These are phyloP conservation scores for Oropetium thomaeum DNA, from an alignment of 176 grass and related monocot species.

Conservation along the genomic window DNA sequence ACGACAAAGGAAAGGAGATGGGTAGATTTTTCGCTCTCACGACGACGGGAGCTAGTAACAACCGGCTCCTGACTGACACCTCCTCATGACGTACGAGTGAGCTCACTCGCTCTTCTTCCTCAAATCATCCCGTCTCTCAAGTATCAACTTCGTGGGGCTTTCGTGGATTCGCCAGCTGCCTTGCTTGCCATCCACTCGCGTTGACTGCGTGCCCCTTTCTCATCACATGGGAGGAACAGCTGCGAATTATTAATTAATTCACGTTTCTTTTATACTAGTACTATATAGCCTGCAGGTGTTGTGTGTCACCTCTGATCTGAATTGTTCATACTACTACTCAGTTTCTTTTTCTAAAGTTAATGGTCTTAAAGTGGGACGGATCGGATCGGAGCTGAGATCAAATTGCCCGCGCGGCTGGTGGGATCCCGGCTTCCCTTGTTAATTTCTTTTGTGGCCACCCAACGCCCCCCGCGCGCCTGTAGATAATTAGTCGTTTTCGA, in stretches of 20 bases:
- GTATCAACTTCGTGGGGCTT: slow-evolving; percentile 25
- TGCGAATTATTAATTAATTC: neutral
- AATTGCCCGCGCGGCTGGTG: slow-evolving; percentile 1
- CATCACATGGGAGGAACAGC: slow-evolving; percentile 14
- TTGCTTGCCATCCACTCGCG: slow-evolving; percentile 4
- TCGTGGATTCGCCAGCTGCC: slow-evolving; percentile 1
- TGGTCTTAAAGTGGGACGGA: slow-evolving; percentile 12
- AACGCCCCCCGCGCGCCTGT: slow-evolving; percentile 8
- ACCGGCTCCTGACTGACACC: too few relatives aligned
- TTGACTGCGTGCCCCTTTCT: slow-evolving; percentile 18
- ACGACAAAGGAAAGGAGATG: too few relatives aligned
- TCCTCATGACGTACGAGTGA: slow-evolving; percentile 34
- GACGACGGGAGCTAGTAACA: neutral
- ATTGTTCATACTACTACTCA: neutral
- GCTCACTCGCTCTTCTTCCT: neutral
- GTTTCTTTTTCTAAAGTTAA: neutral
- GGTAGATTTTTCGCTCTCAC: neutral
- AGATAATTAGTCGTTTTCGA: neutral
- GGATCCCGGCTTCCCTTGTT: neutral
- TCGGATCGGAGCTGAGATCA: neutral
- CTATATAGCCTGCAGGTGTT: slow-evolving; percentile 14
- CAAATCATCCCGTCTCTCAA: neutral
- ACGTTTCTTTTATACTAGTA: neutral
- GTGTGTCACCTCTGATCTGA: neutral
- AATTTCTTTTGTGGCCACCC: slow-evolving; percentile 23